These are phyloP conservation scores for Fraxinus anomala DNA, from an alignment of 257 asterid species.

Conservation along the genomic window DNA sequence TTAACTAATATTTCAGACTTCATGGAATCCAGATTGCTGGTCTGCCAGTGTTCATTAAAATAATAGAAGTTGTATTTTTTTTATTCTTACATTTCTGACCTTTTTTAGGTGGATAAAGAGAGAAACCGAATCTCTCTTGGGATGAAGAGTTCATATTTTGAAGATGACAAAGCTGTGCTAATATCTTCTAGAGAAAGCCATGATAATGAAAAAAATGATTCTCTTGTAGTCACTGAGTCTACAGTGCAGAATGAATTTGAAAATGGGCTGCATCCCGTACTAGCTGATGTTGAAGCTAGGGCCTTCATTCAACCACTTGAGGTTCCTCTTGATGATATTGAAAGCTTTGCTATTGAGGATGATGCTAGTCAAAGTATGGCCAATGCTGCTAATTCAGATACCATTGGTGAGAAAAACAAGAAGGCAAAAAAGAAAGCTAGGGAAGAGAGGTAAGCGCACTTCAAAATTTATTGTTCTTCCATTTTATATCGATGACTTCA, in stretches of 20 bases:
- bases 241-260: slow-evolving; percentile 38
- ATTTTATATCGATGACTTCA: slow-evolving; percentile 3
- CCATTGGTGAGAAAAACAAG: slow-evolving; percentile 52
- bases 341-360: slow-evolving; percentile 46
- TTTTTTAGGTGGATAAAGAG: slow-evolving; percentile 79
- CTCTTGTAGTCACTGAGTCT: slow-evolving; percentile 32
- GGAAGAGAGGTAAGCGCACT: slow-evolving; percentile 55
- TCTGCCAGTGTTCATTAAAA: not conserved
- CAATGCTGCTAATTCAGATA: slow-evolving; percentile 33
- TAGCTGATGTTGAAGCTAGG: slow-evolving; percentile 69
- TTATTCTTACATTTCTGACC: slow-evolving; percentile 3
- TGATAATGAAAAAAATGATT: slow-evolving; percentile 36
- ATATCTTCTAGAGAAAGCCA: slow-evolving; percentile 31
- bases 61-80: not conserved
- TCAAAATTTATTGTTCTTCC: slow-evolving; percentile 21
- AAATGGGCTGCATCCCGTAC: slow-evolving; percentile 40
- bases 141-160: slow-evolving; percentile 74
- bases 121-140: slow-evolving; percentile 84
- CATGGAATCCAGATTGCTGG: not conserved
- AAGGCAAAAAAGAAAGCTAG: slow-evolving; percentile 62
- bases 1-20: not conserved
- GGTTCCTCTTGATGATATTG: slow-evolving; percentile 81
- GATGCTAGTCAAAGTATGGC: slow-evolving; percentile 38
- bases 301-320: slow-evolving; percentile 84
- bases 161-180: slow-evolving; percentile 39